Evolutionary conservation across 768 basidiomycete genomes (phyloP).

Genomic region (Trametes elegans): DNA sequence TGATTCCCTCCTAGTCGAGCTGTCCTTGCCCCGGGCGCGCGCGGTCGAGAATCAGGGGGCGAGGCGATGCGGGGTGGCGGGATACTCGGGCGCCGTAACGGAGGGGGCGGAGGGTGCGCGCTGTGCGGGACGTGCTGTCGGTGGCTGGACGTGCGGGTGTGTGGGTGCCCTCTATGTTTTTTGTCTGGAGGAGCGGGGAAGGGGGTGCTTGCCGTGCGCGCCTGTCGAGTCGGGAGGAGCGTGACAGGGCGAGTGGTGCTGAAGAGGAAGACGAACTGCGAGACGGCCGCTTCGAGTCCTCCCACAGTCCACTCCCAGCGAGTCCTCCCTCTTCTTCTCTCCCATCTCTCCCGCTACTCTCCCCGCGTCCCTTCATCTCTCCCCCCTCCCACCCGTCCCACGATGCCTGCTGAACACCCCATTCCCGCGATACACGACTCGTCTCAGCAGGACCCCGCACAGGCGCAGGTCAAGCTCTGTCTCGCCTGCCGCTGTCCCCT

Average conservation of each 20-base stretch:
- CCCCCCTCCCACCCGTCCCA: slow-evolving; percentile 23
- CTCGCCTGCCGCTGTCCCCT: slow-evolving; percentile 32
- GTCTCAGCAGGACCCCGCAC: slow-evolving; percentile 24
- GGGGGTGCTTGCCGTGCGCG: background rate
- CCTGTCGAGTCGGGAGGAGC: background rate
- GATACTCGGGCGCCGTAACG: too few species aligned
- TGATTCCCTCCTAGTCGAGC: background rate
- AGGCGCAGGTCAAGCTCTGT: slow-evolving; percentile 34
- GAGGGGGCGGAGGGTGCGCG: too few species aligned
- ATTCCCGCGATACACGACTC: slow-evolving; percentile 25
- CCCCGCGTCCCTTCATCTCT: slow-evolving; percentile 18
- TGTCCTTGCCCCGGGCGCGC: background rate
- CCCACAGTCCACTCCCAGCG: slow-evolving; percentile 4
- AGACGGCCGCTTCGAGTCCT: background rate
- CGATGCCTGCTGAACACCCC: slow-evolving; percentile 54
- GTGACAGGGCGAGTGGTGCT: background rate
- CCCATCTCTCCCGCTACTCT: slow-evolving; percentile 18
- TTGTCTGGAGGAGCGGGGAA: background rate
- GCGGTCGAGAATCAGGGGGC: background rate
- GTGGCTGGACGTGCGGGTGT: too few species aligned
- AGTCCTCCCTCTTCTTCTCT: slow-evolving; percentile 18
- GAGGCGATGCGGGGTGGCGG: background rate
- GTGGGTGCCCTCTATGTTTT: background rate
- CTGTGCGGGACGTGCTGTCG: too few species aligned
- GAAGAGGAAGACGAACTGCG: background rate